A percentile compares a stretch with the other conserved stretches of the same genome.
Conservation (phyloP, 306 rosid genomes). For the Inga oerstediana region DNA sequence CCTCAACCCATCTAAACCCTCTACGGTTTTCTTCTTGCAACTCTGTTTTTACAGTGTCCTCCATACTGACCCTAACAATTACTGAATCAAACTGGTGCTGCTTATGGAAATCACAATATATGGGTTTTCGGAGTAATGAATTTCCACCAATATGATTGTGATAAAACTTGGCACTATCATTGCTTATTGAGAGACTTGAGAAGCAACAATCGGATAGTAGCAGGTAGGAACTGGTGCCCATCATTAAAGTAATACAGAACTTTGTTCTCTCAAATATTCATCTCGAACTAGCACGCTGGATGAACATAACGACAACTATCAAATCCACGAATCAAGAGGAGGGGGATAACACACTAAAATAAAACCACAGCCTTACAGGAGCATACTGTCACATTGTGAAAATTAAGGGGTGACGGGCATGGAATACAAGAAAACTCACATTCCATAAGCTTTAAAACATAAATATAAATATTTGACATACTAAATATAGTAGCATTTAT, state of each 20-base stretch:
- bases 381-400: no score
- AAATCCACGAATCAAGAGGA: background rate
- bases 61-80: slow-evolving; percentile 32
- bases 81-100: slow-evolving; percentile 36
- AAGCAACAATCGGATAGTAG: slow-evolving; percentile 26
- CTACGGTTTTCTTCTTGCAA: slow-evolving; percentile 37
- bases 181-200: slow-evolving; percentile 39
- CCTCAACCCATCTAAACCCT: slow-evolving; percentile 63
- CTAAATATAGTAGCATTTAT: no score
- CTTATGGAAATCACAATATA: slow-evolving; percentile 27
- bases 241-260: slow-evolving; percentile 25
- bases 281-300: background rate
- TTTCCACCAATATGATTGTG: background rate
- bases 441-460: no score
- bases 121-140: slow-evolving; percentile 22
- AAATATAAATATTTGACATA: no score
- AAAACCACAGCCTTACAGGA: background rate
- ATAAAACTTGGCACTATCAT: slow-evolving; percentile 27
- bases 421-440: no score
- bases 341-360: background rate
- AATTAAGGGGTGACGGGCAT: no score
- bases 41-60: slow-evolving; percentile 37
- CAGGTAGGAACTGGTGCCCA: slow-evolving; percentile 45
- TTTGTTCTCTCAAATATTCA: slow-evolving; percentile 15
- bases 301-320: background rate